Base-by-base conservation (phyloP, 352 stramenopile species). In the Elongisporangium prolatum region DNA sequence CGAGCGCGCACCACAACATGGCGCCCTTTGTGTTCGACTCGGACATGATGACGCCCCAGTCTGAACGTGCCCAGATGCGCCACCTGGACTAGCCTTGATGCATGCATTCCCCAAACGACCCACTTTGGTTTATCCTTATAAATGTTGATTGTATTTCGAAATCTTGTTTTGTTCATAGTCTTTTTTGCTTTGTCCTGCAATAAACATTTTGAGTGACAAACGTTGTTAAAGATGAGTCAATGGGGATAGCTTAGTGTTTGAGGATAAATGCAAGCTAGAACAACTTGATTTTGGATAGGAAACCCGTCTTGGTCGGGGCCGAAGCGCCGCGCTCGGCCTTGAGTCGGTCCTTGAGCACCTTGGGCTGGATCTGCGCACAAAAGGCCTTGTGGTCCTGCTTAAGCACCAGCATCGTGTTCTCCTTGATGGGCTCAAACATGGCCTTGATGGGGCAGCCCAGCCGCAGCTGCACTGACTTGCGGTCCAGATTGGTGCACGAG, bases 381-480 rank as follows among this genome's bases (percentile, higher is more conserved):
- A 94, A 93, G 3, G 74, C 70, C 68, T 91, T 91, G 69, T 90
- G 78, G 66, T 93, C 84, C 61, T 91, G 84, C 64, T 89, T 89
- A 52, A 93, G 71, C 61, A 91, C 84, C 24, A 90, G 74, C 68
- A 93, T 83, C 20, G 84, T 92, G 67, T 89, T 91, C 65, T 93
- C 84, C 56, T 89, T 90, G 65, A 93, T 89, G 20, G 84, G 78
- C 62, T 91, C 78, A 52, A 94, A 94, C 80, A 91, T 94, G 56
- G 67, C 75, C 65, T 87, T 86, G 38, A 74, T 88, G 10, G 82
- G 82, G 59, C 84, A 92, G 18, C 84, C 82, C 7, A 94, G 75
- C n/a, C 80, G 78, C 18, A 90, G 67, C 61, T 91, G 81, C 54
- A 91, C 84, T 9, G 80, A 90, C 59, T 93, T 92, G 49, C 84